Conservation (phyloP, 257 asterid genomes). For the Phtheirospermum japonicum region DNA sequence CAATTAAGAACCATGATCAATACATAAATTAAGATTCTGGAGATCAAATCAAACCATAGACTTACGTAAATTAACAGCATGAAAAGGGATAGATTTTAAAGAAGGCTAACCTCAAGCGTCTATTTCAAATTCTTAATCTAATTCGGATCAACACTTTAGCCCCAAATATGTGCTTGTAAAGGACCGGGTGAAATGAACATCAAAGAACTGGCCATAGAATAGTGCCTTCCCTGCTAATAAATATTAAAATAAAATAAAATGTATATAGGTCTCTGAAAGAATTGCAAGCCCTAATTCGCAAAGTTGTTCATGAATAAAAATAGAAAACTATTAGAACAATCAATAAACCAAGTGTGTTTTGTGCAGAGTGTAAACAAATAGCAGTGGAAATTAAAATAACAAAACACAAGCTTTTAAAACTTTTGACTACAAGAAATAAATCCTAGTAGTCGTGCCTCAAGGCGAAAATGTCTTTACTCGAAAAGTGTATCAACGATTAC, state of each 20-base stretch:
- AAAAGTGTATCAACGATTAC: no score
- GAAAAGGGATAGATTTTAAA: slow-evolving; percentile 8
- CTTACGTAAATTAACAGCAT: slow-evolving; percentile 8
- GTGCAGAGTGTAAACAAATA: no score
- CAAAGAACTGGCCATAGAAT: slow-evolving; percentile 97
- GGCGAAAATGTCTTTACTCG: no score
- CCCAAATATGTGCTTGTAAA: slow-evolving; percentile 94
- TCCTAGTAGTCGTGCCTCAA: no score
- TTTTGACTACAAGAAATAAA: no score
- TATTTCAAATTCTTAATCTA: slow-evolving; percentile 86
- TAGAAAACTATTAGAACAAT: no score
- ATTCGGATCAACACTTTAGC: slow-evolving; percentile 93
- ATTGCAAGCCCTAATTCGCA: no score
- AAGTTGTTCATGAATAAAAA: no score
- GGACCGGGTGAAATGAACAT: slow-evolving; percentile 94
- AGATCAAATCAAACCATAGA: slow-evolving; percentile 3
- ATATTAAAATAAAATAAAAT: slow-evolving; percentile 5
- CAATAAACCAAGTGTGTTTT: no score
- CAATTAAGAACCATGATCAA: slow-evolving; percentile 11
- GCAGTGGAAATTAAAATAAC: no score
- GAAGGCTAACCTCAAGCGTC: slow-evolving; percentile 75
- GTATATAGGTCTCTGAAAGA: no score
- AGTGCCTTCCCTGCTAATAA: slow-evolving; percentile 84
- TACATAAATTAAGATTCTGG: neutral
- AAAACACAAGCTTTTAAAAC: no score